phyloP scores from a whole-genome alignment of 225 moss, liverwort and hornwort species.

The Climacium dendroides region DNA sequence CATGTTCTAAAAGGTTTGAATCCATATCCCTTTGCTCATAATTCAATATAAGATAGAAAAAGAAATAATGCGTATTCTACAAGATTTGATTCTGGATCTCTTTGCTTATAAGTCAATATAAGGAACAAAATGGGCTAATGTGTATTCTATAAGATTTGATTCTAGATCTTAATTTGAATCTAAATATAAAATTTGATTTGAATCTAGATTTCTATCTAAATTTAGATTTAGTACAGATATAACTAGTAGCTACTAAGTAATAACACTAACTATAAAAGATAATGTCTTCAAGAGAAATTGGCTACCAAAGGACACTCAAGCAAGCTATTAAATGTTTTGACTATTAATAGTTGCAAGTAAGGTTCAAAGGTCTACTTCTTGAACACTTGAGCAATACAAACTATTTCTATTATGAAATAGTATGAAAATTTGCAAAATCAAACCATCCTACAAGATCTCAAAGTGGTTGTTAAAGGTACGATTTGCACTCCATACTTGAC shows the following conservation, averaged over 20 bases:
- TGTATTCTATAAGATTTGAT: too few species aligned
- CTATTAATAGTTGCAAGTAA: background rate
- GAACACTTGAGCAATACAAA: rapidly evolving
- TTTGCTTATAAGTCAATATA: too few species aligned
- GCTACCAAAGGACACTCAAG: background rate
- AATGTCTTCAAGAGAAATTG: background rate
- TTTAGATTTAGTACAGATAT: background rate
- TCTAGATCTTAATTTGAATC: background rate
- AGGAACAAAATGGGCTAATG: too few species aligned
- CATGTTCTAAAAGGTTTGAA: background rate
- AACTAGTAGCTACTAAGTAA: background rate
- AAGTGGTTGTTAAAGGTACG: background rate
- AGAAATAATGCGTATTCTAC: rapidly evolving
- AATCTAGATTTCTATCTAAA: background rate
- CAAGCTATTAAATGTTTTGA: background rate
- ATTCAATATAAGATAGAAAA: background rate
- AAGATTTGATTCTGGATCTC: background rate
- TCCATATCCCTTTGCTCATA: too few species aligned
- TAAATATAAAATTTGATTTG: rapidly evolving
- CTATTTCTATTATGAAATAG: background rate
- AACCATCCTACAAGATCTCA: background rate
- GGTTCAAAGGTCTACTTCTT: background rate
- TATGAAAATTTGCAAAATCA: background rate
- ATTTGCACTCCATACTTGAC: background rate
- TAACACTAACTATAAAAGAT: background rate